phyloP scores from a whole-genome alignment of 345 rosid genomes.

The Rhizophora apiculata region DNA sequence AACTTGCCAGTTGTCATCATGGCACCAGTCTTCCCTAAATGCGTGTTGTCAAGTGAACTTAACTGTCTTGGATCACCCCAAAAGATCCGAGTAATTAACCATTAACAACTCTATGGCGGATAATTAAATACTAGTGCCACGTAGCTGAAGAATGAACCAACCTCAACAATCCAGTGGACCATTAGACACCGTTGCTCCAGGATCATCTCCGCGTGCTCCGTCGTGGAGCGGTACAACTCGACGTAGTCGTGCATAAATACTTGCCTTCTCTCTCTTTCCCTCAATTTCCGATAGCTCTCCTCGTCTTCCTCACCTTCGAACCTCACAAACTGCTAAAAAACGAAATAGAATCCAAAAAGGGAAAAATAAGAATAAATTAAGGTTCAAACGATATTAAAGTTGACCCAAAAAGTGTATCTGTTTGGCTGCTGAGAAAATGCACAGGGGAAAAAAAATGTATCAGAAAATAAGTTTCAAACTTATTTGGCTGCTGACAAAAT shows the following conservation, averaged over 20 bases:
- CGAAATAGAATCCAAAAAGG: background rate
- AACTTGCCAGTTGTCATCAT: constrained; percentile 10
- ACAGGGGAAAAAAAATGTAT: background rate
- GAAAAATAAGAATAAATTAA: background rate
- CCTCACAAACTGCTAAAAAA: constrained; percentile 28
- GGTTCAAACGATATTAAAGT: background rate
- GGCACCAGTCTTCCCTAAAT: background rate
- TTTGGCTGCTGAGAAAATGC: background rate
- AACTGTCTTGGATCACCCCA: background rate
- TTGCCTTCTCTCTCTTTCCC: constrained; percentile 72
- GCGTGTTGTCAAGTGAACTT: background rate
- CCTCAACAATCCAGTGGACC: constrained; percentile 91
- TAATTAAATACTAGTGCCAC: background rate
- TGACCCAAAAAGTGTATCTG: background rate
- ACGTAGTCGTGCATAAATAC: constrained; percentile 53
- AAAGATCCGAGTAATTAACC: background rate
- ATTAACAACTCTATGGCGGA: background rate
- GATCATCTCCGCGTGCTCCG: constrained; percentile 50
- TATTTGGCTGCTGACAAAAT: background rate
- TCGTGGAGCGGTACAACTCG: constrained; percentile 45
- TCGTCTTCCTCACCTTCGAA: constrained; percentile 64
- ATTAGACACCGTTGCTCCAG: constrained; percentile 58
- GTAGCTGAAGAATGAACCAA: constrained; percentile 22
- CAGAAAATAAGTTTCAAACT: no score
- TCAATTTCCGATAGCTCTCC: constrained; percentile 58